Evolutionary conservation across 306 rosid genomes (phyloP).

Genomic region (Cicer arietinum): DNA sequence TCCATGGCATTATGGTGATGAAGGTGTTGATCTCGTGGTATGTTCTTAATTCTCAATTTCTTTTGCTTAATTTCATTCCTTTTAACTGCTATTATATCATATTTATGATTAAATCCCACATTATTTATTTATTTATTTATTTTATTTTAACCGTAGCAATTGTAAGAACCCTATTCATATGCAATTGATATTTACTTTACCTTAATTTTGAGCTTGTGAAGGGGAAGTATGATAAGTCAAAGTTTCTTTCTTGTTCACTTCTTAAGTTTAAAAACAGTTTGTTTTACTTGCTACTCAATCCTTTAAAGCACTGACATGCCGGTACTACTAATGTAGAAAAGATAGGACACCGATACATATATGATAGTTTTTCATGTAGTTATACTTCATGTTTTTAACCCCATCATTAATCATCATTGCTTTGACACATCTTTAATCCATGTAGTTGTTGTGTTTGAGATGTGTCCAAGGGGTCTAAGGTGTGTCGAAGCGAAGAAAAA

Average conservation of each 20-base stretch:
- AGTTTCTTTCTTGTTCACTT: neutral
- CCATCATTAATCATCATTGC: too few relatives aligned
- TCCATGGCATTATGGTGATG: conserved; percentile 66
- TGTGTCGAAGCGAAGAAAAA: too few relatives aligned
- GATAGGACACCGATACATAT: too few relatives aligned
- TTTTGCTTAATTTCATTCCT: neutral
- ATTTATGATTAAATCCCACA: neutral
- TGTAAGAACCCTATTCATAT: neutral
- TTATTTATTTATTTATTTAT: neutral
- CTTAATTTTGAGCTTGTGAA: conserved; percentile 9
- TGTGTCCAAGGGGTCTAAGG: too few relatives aligned
- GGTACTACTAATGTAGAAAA: too few relatives aligned
- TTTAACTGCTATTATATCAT: neutral
- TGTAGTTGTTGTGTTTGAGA: too few relatives aligned
- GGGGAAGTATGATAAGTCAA: neutral
- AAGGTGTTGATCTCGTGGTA: conserved; percentile 93
- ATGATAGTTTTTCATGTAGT: too few relatives aligned
- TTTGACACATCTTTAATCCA: too few relatives aligned
- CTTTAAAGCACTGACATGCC: too few relatives aligned
- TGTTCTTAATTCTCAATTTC: conserved; percentile 2
- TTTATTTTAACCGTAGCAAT: neutral
- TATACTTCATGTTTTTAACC: too few relatives aligned
- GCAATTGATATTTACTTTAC: neutral
- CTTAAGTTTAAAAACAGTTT: neutral
- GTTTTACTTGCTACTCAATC: neutral